phyloP scores from a whole-genome alignment of 1,284 basidiomycete species.

The Melampsora larici-populina region DNA sequence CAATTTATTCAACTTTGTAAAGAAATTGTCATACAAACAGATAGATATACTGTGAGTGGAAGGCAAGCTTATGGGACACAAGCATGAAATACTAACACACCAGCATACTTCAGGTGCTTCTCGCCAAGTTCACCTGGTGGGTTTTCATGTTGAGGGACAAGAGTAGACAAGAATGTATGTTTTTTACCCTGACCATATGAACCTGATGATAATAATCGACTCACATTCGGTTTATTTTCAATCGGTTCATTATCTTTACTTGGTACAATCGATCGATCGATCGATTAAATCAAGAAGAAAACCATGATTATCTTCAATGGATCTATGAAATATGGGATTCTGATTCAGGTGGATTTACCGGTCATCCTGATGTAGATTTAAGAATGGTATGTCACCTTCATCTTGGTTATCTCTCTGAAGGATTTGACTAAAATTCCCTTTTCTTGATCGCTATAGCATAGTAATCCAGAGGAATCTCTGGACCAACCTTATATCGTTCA shows the following conservation, averaged over 20 bases:
- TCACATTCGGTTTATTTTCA: constrained; percentile 80
- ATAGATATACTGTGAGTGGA: too few species aligned
- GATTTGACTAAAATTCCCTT: constrained; percentile 1
- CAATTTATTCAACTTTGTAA: too few species aligned
- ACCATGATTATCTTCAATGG: constrained; percentile 70
- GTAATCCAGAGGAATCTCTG: constrained; percentile 56
- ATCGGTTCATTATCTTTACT: constrained; percentile 73
- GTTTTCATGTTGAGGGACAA: too few species aligned
- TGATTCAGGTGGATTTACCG: constrained; percentile 66
- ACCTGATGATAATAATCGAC: constrained; percentile 56
- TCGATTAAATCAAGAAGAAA: constrained; percentile 60
- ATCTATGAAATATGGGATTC: constrained; percentile 76
- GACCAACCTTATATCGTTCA: constrained; percentile 68
- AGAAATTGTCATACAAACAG: too few species aligned
- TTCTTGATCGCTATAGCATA: constrained; percentile 22
- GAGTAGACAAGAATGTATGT: too few species aligned
- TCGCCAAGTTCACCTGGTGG: too few species aligned
- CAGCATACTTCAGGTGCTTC: too few species aligned
- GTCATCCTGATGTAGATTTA: constrained; percentile 61
- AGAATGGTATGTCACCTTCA: constrained; percentile 47
- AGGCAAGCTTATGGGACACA: too few species aligned
- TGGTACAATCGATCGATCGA: constrained; percentile 60
- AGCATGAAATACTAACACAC: too few species aligned
- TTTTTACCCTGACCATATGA: constrained; percentile 37
- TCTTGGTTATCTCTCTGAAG: too few species aligned